Conservation (phyloP, 2,329 filamentous ascomycete species). For the Epichloe elymi region DNA sequence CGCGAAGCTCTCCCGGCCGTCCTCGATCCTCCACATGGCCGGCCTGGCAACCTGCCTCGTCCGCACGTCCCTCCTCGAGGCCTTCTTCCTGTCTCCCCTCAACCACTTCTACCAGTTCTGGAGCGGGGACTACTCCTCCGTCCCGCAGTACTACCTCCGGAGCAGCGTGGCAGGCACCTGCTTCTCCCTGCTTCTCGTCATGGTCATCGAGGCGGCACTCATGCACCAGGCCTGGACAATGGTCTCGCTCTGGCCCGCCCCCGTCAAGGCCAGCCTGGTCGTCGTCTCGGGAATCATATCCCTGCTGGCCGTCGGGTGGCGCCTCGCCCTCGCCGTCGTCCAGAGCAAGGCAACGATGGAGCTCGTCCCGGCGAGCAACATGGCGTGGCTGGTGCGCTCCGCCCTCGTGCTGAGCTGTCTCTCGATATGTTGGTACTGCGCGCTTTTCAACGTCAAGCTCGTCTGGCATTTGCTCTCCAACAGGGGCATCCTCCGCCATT, state of each 20-base stretch:
- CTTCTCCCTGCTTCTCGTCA: conserved; percentile 29
- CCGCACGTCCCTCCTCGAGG: conserved; percentile 41
- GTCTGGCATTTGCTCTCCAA: conserved; percentile 33
- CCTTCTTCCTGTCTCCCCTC: conserved; percentile 48
- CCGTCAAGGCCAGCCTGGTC: conserved; percentile 19
- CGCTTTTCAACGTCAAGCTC: conserved; percentile 40
- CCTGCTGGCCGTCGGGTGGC: conserved; percentile 18
- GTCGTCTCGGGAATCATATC: conserved; percentile 23
- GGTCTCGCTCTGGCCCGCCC: conserved; percentile 32
- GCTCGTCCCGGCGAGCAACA: conserved; percentile 10
- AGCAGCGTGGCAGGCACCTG: conserved; percentile 26
- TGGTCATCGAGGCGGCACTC: conserved; percentile 33
- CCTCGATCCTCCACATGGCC: conserved; percentile 52
- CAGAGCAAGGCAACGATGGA: conserved; percentile 21
- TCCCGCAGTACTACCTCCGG: conserved; percentile 26
- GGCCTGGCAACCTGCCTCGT: conserved; percentile 48
- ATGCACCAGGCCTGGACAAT: conserved; percentile 40
- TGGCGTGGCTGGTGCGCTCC: conserved; percentile 25
- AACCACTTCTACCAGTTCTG: conserved; percentile 48
- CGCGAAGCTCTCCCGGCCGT: conserved; percentile 48
- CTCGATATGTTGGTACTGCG: conserved; percentile 40
- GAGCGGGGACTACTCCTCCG: conserved; percentile 36
- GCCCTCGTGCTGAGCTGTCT: conserved; percentile 26
- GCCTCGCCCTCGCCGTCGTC: conserved; percentile 22
- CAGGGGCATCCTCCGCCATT: conserved; percentile 31